Conservation (phyloP, 1,139 yeast species). For the Ashbya aceris region DNA sequence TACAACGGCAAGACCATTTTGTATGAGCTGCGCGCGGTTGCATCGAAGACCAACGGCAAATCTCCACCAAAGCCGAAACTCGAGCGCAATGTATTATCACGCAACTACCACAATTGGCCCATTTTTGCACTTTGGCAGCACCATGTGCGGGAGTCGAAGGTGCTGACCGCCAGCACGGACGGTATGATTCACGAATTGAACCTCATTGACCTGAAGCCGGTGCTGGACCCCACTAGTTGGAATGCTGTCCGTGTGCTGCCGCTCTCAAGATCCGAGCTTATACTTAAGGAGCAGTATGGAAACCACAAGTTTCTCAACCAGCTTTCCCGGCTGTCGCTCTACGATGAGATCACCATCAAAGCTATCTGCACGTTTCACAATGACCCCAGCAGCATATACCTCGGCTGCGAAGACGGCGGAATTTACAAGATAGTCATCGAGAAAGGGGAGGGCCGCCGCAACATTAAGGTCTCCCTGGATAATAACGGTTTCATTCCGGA, state of each 20-base stretch:
- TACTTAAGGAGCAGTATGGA: slow-evolving; percentile 4
- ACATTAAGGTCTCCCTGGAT: slow-evolving; percentile 7
- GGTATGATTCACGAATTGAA: slow-evolving; percentile 17
- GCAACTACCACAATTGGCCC: slow-evolving; percentile 16
- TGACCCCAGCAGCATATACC: slow-evolving; percentile 16
- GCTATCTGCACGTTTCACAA: slow-evolving; percentile 14
- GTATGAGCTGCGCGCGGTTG: slow-evolving; percentile 14
- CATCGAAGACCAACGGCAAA: background rate
- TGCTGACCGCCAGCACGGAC: slow-evolving; percentile 16
- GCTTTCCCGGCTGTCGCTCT: slow-evolving; percentile 12
- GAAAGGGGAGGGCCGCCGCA: slow-evolving; percentile 5
- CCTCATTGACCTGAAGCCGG: slow-evolving; percentile 14
- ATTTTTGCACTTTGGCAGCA: slow-evolving; percentile 12
- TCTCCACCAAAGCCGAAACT: slow-evolving; percentile 2
- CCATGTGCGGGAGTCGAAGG: slow-evolving; percentile 7
- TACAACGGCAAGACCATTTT: slow-evolving; percentile 21
- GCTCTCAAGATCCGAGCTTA: slow-evolving; percentile 13
- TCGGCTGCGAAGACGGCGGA: slow-evolving; percentile 25
- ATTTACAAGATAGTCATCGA: slow-evolving; percentile 17
- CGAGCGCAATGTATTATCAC: slow-evolving; percentile 17
- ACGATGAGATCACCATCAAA: slow-evolving; percentile 18
- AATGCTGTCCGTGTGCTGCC: slow-evolving; percentile 11
- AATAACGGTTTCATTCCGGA: slow-evolving; percentile 22
- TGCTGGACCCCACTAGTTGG: slow-evolving; percentile 9
- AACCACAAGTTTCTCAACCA: slow-evolving; percentile 9